These are phyloP conservation scores for Metschnikowia picachoensis DNA, from an alignment of 805 yeast genomes.

Conservation along the genomic window DNA sequence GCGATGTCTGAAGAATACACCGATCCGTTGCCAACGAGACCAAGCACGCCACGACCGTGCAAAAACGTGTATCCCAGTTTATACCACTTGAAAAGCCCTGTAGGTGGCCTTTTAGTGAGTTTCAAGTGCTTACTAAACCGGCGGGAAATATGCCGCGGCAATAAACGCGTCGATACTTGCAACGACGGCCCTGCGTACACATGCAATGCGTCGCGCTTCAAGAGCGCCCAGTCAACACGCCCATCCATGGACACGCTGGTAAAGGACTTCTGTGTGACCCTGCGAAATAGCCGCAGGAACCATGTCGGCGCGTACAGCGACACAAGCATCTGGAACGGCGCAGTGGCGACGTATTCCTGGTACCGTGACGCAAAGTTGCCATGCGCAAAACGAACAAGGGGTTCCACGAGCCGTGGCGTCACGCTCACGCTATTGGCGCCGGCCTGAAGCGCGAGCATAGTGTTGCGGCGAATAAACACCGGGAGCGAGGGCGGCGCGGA, in stretches of 20 bases:
- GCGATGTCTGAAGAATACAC: constrained; percentile 45
- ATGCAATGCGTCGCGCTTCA: constrained; percentile 45
- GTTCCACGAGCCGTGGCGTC: constrained; percentile 27
- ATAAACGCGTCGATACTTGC: constrained; percentile 29
- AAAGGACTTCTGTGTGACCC: constrained; percentile 35
- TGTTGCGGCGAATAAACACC: constrained; percentile 43
- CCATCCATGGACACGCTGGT: constrained; percentile 52
- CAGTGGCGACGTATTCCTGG: constrained; percentile 46
- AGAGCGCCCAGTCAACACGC: constrained; percentile 57
- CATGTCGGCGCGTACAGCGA: constrained; percentile 31
- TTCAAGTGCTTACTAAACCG: constrained; percentile 25
- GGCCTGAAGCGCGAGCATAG: constrained; percentile 48
- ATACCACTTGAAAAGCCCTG: constrained; percentile 39
- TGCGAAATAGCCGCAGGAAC: constrained; percentile 12
- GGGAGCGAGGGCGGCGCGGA: constrained; percentile 60
- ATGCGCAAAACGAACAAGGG: constrained; percentile 39
- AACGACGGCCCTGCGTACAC: constrained; percentile 53
- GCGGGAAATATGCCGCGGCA: constrained; percentile 40
- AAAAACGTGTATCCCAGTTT: constrained; percentile 44
- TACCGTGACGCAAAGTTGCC: constrained; percentile 46
- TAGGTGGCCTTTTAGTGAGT: constrained; percentile 23
- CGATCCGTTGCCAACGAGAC: constrained; percentile 53
- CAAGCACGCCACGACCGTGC: constrained; percentile 56
- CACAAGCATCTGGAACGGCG: constrained; percentile 42
- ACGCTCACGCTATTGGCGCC: constrained; percentile 15